Base-by-base conservation (phyloP, 139 green algal genomes). In the Micractinium sp. region DNA sequence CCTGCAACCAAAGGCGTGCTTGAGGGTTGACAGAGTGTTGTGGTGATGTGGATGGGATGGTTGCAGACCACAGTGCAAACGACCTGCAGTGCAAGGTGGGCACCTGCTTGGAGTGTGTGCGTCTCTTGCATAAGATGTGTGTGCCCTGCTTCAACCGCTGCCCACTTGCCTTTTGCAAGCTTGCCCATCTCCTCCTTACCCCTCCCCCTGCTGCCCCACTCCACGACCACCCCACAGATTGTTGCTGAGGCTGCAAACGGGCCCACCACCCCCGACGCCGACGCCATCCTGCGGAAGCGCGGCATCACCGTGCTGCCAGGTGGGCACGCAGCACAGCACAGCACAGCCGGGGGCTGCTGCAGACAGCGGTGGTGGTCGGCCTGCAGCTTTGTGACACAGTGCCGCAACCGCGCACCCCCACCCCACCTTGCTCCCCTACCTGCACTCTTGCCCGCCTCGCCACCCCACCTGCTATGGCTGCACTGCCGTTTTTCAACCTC, bases 181-280 rank as follows among this genome's bases (percentile, higher is more conserved):
- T 96, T 14, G 96, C 96, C 82, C 98, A 99, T 86, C 23, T 33
- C 19, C 77, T 82, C 38, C 22, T 20, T 20, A 79, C 36, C 20
- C 63, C 2, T 16, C 63, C 63, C 63, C 20, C 14, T 3, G 7
- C 20, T 71, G 22, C 63, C 63, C 63, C 63, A 2, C 27, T 38
- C 77, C 77, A 15, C 19, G 12, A 22, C 20, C 39, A 39, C 12
- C 25, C 41, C 15, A 29, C 93, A 94, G 81, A 93, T 91, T 61
- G 88, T 99, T 12, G 94, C 96, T 19, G 97, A 99, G 90, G 97
- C 96, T 3, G 97, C 97, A 80, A 99, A 99, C 89, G 96, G 94
- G 0, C 95, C 96, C 66, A 97, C 93, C 81, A 97, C 94, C 0
- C 93, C 94, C 18, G 93, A 95, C 53, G 96, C 13, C 22, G 93